phyloP scores from a whole-genome alignment of 2,329 filamentous ascomycete genomes.

The Xylaria sp. region DNA sequence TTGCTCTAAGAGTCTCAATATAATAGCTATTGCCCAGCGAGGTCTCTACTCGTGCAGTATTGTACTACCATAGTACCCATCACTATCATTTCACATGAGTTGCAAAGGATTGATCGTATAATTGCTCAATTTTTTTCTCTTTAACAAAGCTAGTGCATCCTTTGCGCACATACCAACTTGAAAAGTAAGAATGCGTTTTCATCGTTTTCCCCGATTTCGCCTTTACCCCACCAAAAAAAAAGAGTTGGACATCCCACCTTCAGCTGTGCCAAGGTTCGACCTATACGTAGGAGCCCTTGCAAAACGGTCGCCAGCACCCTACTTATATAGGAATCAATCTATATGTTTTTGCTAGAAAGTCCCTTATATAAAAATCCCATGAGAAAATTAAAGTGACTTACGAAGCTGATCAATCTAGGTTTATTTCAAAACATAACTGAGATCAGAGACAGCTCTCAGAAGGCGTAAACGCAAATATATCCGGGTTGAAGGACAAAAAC shows the following conservation, averaged over 20 bases:
- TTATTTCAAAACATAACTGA: neutral
- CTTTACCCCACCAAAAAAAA: conserved; percentile 34
- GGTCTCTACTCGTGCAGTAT: too few species aligned
- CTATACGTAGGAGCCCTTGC: neutral
- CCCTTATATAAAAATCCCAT: neutral
- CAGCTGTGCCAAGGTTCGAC: conserved; percentile 17
- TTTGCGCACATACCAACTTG: neutral
- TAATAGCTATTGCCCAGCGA: neutral
- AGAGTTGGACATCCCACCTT: conserved; percentile 27
- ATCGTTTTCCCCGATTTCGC: neutral
- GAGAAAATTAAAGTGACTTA: conserved; percentile 15
- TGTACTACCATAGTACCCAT: too few species aligned
- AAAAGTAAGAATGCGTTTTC: conserved; percentile 25
- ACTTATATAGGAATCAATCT: too few species aligned
- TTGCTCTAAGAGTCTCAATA: neutral
- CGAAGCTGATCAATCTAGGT: neutral
- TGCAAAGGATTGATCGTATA: neutral
- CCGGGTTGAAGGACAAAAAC: neutral
- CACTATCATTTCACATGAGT: too few species aligned
- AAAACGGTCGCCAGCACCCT: neutral
- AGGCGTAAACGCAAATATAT: neutral
- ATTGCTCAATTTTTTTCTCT: neutral
- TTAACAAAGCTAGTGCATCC: neutral
- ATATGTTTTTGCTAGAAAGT: neutral
- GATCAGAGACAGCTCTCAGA: neutral